These are phyloP conservation scores for Morella rubra DNA, from an alignment of 306 rosid species.

Conservation along the genomic window DNA sequence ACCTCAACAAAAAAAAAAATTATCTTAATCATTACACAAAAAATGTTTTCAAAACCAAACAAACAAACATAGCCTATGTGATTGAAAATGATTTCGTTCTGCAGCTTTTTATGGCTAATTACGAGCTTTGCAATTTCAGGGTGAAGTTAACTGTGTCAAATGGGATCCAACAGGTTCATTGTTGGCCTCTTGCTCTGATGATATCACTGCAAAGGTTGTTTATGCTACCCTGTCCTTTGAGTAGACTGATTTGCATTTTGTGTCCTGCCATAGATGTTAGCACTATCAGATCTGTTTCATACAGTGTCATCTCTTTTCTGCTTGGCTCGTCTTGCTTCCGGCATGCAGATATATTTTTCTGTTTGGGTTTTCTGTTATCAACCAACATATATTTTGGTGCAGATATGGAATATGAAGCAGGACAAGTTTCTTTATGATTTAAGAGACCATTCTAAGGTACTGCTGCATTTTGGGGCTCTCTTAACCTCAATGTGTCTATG, in stretches of 20 bases:
- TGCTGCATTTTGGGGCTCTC: not conserved
- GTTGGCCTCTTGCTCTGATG: constrained; percentile 95
- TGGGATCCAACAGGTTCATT: constrained; percentile 95
- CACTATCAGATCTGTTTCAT: constrained; percentile 1
- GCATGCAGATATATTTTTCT: constrained; percentile 10
- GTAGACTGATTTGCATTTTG: not conserved
- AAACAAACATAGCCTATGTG: too few species aligned
- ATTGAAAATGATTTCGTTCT: not conserved
- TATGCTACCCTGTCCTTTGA: not conserved
- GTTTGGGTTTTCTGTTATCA: not conserved
- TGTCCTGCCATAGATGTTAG: constrained; percentile 3
- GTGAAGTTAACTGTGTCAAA: constrained; percentile 94
- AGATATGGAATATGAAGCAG: constrained; percentile 97
- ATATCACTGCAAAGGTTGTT: constrained; percentile 83
- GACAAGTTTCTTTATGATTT: constrained; percentile 82
- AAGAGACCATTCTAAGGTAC: constrained; percentile 88
- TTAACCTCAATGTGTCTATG: constrained; percentile 2
- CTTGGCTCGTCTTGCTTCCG: not conserved
- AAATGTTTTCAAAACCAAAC: too few species aligned
- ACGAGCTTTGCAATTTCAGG: constrained; percentile 49
- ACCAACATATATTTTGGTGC: constrained; percentile 31
- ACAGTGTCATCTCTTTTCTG: not conserved
- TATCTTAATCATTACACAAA: too few species aligned
- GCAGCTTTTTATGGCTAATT: constrained; percentile 15
- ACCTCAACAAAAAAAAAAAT: too few species aligned